phyloP scores from a whole-genome alignment of 805 yeast species.

The Clavispora carvajalis region DNA sequence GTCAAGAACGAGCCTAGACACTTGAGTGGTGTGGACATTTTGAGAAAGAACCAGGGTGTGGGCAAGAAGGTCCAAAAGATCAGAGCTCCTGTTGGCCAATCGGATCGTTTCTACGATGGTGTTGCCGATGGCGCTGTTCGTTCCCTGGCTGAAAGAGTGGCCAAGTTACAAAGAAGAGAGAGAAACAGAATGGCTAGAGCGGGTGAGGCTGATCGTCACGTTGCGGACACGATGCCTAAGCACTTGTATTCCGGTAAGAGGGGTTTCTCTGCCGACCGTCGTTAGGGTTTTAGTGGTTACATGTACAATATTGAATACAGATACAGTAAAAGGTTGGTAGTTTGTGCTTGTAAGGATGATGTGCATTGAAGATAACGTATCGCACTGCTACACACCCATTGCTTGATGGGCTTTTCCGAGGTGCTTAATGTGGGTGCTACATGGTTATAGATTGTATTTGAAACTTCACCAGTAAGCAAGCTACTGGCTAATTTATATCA shows the following conservation, averaged over 20 bases:
- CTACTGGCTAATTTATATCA: no score
- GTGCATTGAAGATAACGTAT: no score
- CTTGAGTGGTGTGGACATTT: constrained; percentile 73
- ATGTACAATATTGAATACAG: constrained; percentile 1
- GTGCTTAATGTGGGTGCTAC: no score
- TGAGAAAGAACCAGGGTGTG: constrained; percentile 50
- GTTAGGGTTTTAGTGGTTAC: constrained; percentile 38
- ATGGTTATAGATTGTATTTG: no score
- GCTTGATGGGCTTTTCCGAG: no score
- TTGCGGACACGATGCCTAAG: constrained; percentile 80
- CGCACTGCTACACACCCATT: no score
- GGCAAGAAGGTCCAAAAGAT: constrained; percentile 39
- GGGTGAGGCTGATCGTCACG: constrained; percentile 95
- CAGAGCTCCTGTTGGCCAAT: constrained; percentile 51
- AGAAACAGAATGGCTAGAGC: constrained; percentile 87
- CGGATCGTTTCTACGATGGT: constrained; percentile 84
- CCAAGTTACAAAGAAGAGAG: constrained; percentile 86
- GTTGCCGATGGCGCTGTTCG: constrained; percentile 74
- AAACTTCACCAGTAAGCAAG: no score
- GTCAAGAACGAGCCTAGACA: constrained; percentile 33
- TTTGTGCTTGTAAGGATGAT: not conserved
- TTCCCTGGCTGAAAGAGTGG: constrained; percentile 79
- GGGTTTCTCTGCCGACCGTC: constrained; percentile 90
- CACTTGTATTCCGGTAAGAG: constrained; percentile 96
- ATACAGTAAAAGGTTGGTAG: not conserved